Evolutionary conservation across 169 alveolate genomes (phyloP).

Genomic region (Cyclospora cayetanensis): DNA sequence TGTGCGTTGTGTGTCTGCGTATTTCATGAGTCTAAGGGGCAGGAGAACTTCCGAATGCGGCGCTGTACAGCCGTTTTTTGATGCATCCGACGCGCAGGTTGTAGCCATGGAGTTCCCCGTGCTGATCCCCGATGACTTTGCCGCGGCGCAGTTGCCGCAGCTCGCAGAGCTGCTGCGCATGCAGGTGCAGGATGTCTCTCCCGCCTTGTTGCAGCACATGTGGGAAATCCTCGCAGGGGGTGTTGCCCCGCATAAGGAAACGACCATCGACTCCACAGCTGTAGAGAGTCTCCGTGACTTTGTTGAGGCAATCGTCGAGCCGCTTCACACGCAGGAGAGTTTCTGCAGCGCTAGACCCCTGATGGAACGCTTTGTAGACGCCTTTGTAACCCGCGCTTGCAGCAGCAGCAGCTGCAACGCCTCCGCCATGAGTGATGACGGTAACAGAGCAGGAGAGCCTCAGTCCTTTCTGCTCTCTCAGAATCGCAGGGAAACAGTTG

Average conservation of each 20-base stretch:
- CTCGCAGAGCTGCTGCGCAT: constrained; percentile 8
- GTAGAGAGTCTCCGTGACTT: background rate
- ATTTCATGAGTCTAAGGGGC: too few species aligned
- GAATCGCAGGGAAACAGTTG: too few species aligned
- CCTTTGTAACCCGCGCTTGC: background rate
- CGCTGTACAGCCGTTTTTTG: too few species aligned
- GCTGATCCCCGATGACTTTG: constrained; percentile 9
- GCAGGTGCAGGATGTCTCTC: constrained; percentile 5
- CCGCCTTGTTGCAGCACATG: constrained; percentile 37
- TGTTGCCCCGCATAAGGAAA: background rate
- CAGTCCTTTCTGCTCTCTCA: too few species aligned
- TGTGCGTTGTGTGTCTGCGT: too few species aligned
- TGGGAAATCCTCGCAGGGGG: constrained; percentile 21
- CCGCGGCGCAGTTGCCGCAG: constrained; percentile 44
- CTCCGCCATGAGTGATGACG: too few species aligned
- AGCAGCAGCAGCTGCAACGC: constrained; percentile 4
- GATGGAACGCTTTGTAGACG: background rate
- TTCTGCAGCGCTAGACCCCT: background rate
- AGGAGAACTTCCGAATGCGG: too few species aligned
- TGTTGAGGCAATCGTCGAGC: constrained; percentile 19
- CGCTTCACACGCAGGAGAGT: background rate
- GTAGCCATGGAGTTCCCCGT: background rate
- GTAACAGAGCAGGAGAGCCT: too few species aligned
- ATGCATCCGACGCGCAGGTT: too few species aligned
- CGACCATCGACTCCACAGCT: background rate